Evolutionary conservation across 306 rosid species (phyloP).

Genomic region (Macrotyloma uniflorum): DNA sequence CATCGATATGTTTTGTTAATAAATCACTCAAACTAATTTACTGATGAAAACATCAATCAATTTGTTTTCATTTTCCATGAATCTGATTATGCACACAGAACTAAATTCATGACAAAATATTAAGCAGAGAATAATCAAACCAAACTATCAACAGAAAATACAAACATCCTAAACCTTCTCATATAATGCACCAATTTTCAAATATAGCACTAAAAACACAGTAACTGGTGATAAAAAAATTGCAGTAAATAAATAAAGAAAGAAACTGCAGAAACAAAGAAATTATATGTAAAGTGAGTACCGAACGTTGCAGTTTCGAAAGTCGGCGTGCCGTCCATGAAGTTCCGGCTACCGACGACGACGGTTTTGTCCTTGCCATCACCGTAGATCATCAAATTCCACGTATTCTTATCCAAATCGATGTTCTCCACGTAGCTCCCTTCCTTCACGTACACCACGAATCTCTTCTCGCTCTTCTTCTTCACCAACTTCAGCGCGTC

Average conservation of each 20-base stretch:
- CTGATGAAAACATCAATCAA: not conserved
- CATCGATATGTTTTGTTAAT: not conserved
- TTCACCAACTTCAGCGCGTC: slow-evolving; percentile 62
- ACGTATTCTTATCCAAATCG: slow-evolving; percentile 65
- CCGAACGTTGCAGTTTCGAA: slow-evolving; percentile 87
- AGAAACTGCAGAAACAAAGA: not conserved
- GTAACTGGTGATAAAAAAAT: not conserved
- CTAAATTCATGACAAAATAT: not conserved
- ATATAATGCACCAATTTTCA: not conserved
- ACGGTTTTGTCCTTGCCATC: slow-evolving; percentile 76
- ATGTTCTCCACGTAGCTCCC: slow-evolving; percentile 80
- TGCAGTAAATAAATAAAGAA: not conserved
- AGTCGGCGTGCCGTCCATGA: slow-evolving; percentile 74
- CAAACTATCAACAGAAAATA: not conserved
- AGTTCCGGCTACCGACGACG: slow-evolving; percentile 61
- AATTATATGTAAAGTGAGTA: slow-evolving; percentile 24
- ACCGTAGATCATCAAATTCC: slow-evolving; percentile 92
- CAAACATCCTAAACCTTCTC: not conserved
- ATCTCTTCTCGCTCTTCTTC: slow-evolving; percentile 63
- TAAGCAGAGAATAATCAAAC: not conserved
- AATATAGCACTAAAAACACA: not conserved
- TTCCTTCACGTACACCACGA: slow-evolving; percentile 70
- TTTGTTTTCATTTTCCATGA: not conserved
- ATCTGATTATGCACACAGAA: not conserved
- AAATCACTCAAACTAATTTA: not conserved